phyloP scores from a whole-genome alignment of 202 grass and related monocot species.

The Zoysia matrella region DNA sequence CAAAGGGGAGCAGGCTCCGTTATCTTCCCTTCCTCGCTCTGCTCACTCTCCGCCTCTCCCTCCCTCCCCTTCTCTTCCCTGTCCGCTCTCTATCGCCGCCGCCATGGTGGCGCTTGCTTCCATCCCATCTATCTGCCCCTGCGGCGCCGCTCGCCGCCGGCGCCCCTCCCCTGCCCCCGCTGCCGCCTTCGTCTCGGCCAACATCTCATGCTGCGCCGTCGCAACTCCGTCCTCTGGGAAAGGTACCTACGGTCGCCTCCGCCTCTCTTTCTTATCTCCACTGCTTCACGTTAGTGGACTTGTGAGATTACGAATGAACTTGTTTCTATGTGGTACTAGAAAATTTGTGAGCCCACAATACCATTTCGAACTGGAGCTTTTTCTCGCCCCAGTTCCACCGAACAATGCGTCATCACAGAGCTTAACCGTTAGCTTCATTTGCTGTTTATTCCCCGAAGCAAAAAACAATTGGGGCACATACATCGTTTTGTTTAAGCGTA shows the following conservation, averaged over 20 bases:
- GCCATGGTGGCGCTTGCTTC: conserved; percentile 74
- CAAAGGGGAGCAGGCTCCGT: too few species aligned
- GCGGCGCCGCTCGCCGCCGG: conserved; percentile 46
- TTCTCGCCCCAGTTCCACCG: background rate
- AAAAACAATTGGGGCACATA: too few species aligned
- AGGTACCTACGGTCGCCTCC: conserved; percentile 27
- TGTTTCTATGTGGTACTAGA: too few species aligned
- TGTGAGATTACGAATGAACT: background rate
- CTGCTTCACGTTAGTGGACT: background rate
- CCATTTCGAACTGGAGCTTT: background rate
- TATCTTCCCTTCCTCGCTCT: too few species aligned
- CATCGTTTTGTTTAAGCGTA: background rate
- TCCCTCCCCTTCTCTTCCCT: background rate
- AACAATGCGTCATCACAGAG: background rate
- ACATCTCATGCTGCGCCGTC: conserved; percentile 61
- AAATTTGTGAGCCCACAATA: background rate
- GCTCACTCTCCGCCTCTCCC: background rate
- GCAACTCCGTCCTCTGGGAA: conserved; percentile 33
- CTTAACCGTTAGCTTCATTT: background rate
- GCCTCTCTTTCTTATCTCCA: background rate
- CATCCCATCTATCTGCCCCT: conserved; percentile 70
- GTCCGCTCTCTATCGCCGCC: background rate
- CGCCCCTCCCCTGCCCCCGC: conserved; percentile 38
- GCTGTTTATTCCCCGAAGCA: background rate
- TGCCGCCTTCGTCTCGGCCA: conserved; percentile 33